phyloP scores from a whole-genome alignment of 805 yeast species.

The Saccharomycopsis guyanensis region DNA sequence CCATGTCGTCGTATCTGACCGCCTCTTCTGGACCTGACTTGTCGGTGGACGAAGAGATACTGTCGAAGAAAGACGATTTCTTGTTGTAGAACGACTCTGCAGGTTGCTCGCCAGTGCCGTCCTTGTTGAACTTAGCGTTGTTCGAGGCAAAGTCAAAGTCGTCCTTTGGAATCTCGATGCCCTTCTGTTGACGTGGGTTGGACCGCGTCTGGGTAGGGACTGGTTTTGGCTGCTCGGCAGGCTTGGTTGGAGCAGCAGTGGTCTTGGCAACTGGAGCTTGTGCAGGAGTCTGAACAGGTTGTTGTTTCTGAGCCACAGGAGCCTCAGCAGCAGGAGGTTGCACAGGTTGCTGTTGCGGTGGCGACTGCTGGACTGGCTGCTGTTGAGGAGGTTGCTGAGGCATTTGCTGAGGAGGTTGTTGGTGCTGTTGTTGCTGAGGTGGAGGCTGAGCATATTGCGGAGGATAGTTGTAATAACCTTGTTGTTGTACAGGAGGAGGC shows the following conservation, averaged over 20 bases:
- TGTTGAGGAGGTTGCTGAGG: conserved; percentile 7
- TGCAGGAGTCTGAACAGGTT: conserved; percentile 13
- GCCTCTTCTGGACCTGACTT: conserved; percentile 25
- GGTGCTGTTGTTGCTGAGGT: conserved; percentile 12
- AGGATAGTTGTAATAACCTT: conserved; percentile 10
- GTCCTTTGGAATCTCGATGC: conserved; percentile 36
- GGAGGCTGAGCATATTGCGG: conserved; percentile 17
- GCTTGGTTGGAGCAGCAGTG: too few relatives aligned
- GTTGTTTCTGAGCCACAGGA: conserved; percentile 23
- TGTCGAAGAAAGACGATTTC: conserved; percentile 82
- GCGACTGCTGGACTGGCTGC: conserved; percentile 17
- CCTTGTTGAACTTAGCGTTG: conserved; percentile 64
- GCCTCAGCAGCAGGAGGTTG: conserved; percentile 18
- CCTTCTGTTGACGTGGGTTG: conserved; percentile 10
- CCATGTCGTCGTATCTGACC: conserved; percentile 19
- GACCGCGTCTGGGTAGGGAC: conserved; percentile 18
- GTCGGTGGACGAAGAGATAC: conserved; percentile 55
- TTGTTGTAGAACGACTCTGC: conserved; percentile 53
- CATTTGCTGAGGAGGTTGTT: conserved; percentile 15
- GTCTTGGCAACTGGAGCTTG: conserved; percentile 18
- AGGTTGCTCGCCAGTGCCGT: conserved; percentile 27
- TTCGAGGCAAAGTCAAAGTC: conserved; percentile 72
- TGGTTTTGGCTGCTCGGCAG: background rate
- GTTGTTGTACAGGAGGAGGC: conserved; percentile 19
- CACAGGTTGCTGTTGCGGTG: conserved; percentile 20